phyloP scores from a whole-genome alignment of 805 yeast genomes.

The Barnettozyma pratensis region DNA sequence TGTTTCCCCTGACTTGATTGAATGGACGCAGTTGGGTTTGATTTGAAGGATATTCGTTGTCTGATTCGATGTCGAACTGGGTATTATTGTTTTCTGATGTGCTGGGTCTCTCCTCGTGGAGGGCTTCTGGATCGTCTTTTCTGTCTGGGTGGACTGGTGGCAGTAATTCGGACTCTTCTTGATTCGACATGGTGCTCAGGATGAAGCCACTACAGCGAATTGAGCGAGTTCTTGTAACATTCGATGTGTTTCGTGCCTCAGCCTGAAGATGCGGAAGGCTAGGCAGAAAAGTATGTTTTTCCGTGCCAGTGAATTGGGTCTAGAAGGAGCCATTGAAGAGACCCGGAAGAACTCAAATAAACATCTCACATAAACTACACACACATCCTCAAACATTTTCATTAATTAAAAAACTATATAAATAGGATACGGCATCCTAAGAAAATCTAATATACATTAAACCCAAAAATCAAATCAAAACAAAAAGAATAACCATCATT shows the following conservation, averaged over 20 bases:
- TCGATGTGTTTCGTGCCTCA: too few species aligned
- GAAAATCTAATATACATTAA: not conserved
- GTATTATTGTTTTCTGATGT: not conserved
- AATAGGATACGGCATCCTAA: not conserved
- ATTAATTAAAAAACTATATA: not conserved
- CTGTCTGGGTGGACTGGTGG: not conserved
- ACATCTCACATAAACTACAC: not conserved
- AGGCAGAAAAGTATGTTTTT: too few species aligned
- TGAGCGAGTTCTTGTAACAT: too few species aligned
- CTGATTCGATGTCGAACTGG: not conserved
- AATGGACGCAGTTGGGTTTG: not conserved
- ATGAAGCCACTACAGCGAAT: too few species aligned
- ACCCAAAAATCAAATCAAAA: not conserved
- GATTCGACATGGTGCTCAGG: too few species aligned
- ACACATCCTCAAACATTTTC: not conserved
- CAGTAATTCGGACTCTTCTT: too few species aligned
- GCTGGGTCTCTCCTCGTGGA: not conserved
- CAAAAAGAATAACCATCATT: not conserved
- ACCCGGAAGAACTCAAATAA: too few species aligned
- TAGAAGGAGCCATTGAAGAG: too few species aligned
- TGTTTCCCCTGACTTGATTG: not conserved
- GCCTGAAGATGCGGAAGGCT: too few species aligned
- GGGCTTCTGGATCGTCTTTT: not conserved
- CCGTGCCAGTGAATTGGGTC: too few species aligned
- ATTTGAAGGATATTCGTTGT: not conserved